phyloP scores from a whole-genome alignment of 208 protist genomes.

The Naegleria fowleri region DNA sequence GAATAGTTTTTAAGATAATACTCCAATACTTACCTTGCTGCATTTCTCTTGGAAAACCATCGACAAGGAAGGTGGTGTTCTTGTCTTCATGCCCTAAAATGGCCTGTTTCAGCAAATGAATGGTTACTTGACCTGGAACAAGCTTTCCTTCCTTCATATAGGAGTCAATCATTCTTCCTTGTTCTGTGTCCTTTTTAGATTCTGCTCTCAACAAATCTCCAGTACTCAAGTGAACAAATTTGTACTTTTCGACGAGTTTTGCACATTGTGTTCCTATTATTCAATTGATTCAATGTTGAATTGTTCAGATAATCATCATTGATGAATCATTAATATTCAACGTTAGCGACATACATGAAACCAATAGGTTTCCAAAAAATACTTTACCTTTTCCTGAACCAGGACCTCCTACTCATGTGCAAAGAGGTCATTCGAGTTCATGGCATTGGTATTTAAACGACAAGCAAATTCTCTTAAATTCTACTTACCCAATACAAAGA shows the following conservation, averaged over 20 bases:
- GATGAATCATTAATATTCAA: no score
- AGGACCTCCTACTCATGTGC: slow-evolving; percentile 37
- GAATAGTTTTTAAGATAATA: no score
- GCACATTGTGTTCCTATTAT: slow-evolving; percentile 59
- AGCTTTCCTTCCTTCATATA: slow-evolving; percentile 10
- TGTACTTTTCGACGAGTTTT: slow-evolving; percentile 66
- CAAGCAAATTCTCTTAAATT: no score
- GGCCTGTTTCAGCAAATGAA: slow-evolving; percentile 7
- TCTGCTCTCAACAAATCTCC: slow-evolving; percentile 29
- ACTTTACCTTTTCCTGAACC: slow-evolving; percentile 74
- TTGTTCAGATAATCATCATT: no score
- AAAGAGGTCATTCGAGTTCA: no score
- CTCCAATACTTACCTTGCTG: slow-evolving; percentile 12
- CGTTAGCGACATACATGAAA: no score
- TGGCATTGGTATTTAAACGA: no score
- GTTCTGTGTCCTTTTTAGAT: not conserved
- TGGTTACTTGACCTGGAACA: slow-evolving; percentile 17
- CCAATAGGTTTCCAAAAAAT: no score
- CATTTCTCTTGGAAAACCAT: slow-evolving; percentile 39
- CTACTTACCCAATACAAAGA: not conserved
- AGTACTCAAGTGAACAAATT: slow-evolving; percentile 50
- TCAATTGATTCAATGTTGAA: no score
- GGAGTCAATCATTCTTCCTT: slow-evolving; percentile 6
- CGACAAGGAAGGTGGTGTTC: slow-evolving; percentile 25
- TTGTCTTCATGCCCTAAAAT: slow-evolving; percentile 6